Percentiles rank a stretch among this genome's conserved stretches.
Conservation (phyloP, 352 stramenopile genomes). For the Globisporangium emineosum region DNA sequence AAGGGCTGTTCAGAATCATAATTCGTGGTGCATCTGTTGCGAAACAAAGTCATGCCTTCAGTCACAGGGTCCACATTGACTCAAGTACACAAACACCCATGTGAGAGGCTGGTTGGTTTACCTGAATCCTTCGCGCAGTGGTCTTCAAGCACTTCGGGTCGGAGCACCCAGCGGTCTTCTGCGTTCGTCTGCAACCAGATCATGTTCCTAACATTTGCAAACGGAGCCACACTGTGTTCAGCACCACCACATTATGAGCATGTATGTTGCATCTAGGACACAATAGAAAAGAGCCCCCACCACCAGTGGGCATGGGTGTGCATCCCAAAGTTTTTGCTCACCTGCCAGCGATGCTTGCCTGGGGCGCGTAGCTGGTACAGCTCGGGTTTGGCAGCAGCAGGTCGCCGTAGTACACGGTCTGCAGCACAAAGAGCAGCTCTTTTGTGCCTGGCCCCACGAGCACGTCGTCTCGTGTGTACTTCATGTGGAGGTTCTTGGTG, state of each 20-base stretch:
- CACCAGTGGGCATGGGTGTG: neutral
- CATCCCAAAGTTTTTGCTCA: slow-evolving; percentile 17
- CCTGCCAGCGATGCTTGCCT: slow-evolving; percentile 83
- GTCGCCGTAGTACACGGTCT: slow-evolving; percentile 87
- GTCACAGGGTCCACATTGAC: too few species aligned
- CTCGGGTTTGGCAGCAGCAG: slow-evolving; percentile 80
- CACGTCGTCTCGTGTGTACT: slow-evolving; percentile 75
- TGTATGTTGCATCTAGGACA: neutral
- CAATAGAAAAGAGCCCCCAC: neutral
- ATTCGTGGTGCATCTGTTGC: slow-evolving; percentile 70
- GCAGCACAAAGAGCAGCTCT: slow-evolving; percentile 85
- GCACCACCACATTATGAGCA: slow-evolving; percentile 11
- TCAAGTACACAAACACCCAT: neutral
- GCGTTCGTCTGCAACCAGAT: slow-evolving; percentile 83
- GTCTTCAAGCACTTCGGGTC: slow-evolving; percentile 75
- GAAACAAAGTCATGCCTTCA: neutral
- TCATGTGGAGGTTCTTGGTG: slow-evolving; percentile 44
- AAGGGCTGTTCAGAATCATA: slow-evolving; percentile 85
- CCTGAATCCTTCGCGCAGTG: slow-evolving; percentile 78
- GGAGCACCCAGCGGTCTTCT: slow-evolving; percentile 77
- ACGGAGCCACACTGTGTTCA: slow-evolving; percentile 3
- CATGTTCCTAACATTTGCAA: slow-evolving; percentile 61
- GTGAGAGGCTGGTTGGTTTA: slow-evolving; percentile 8
- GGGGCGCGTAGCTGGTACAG: slow-evolving; percentile 83
- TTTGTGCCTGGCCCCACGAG: slow-evolving; percentile 87